A percentile compares a stretch with the other conserved stretches of the same genome.
These are phyloP conservation scores for Megacollybia marginata DNA, from an alignment of 768 basidiomycete species.

Conservation along the genomic window DNA sequence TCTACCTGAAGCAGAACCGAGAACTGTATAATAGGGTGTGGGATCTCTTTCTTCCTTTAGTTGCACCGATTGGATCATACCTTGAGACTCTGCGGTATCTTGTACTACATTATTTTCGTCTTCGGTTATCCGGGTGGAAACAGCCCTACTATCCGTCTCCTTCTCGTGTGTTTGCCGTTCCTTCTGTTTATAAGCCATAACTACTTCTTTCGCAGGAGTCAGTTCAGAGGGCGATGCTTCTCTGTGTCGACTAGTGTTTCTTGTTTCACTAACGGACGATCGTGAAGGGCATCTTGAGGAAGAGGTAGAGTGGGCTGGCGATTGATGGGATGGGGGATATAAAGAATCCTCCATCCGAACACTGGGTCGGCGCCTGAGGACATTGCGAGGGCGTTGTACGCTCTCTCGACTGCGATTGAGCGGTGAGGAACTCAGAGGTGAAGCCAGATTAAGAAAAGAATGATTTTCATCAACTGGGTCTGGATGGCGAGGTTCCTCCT, in stretches of 20 bases:
- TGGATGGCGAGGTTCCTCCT: background rate
- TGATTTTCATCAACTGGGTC: background rate
- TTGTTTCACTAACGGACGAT: background rate
- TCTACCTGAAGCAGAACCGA: slow-evolving; percentile 38
- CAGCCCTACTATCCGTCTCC: background rate
- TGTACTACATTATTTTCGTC: too few relatives aligned
- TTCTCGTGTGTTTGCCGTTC: background rate
- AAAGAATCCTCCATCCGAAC: background rate
- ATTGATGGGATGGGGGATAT: background rate
- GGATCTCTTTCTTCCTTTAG: background rate
- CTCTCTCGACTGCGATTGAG: background rate
- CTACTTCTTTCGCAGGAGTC: background rate
- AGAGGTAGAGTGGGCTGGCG: background rate
- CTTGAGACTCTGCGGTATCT: background rate
- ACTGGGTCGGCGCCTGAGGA: background rate
- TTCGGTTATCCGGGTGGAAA: too few relatives aligned
- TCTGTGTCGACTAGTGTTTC: background rate
- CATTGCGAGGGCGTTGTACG: background rate
- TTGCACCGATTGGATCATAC: background rate
- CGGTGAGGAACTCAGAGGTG: background rate
- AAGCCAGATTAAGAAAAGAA: background rate
- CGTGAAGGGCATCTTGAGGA: background rate
- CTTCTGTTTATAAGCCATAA: background rate
- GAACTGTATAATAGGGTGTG: slow-evolving; percentile 51
- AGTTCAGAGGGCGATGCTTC: background rate